phyloP scores from a whole-genome alignment of 768 basidiomycete species.

The Paxillus rubicundulus region DNA sequence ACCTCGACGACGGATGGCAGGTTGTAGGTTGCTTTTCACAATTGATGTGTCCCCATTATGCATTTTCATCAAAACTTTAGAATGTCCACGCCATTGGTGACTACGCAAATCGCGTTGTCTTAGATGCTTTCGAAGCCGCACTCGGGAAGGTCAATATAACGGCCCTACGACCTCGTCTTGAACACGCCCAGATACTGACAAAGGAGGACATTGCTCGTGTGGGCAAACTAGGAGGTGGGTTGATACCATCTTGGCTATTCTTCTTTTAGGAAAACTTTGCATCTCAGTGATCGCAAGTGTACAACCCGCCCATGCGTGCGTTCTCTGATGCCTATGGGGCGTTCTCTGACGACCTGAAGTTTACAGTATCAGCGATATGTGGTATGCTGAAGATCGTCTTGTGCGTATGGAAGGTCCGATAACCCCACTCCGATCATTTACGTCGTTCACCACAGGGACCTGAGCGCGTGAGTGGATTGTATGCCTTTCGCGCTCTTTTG shows the following conservation, averaged over 20 bases:
- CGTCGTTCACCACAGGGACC: conserved; percentile 52
- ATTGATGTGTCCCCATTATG: not conserved
- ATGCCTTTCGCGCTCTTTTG: conserved; percentile 78
- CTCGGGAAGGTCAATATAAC: conserved; percentile 59
- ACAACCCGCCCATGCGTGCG: conserved; percentile 87
- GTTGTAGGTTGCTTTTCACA: conserved; percentile 53
- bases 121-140: conserved; percentile 78
- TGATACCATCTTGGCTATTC: not conserved
- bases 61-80: conserved; percentile 36
- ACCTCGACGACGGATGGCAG: conserved; percentile 84
- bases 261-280: not conserved
- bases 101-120: conserved; percentile 77
- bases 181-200: conserved; percentile 88
- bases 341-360: conserved; percentile 1
- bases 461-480: conserved; percentile 79
- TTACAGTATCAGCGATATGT: conserved; percentile 81
- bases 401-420: conserved; percentile 38
- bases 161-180: conserved; percentile 72
- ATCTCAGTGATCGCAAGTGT: conserved; percentile 80
- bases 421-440: not conserved
- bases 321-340: conserved; percentile 10
- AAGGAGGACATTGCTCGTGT: conserved; percentile 73
- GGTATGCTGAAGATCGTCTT: conserved; percentile 80
- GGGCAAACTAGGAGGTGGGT: conserved; percentile 72
- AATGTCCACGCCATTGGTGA: conserved; percentile 89